Percentiles rank a stretch among this genome's conserved stretches.
Conservation (phyloP, 257 asterid genomes). For the Osmanthus fragrans region DNA sequence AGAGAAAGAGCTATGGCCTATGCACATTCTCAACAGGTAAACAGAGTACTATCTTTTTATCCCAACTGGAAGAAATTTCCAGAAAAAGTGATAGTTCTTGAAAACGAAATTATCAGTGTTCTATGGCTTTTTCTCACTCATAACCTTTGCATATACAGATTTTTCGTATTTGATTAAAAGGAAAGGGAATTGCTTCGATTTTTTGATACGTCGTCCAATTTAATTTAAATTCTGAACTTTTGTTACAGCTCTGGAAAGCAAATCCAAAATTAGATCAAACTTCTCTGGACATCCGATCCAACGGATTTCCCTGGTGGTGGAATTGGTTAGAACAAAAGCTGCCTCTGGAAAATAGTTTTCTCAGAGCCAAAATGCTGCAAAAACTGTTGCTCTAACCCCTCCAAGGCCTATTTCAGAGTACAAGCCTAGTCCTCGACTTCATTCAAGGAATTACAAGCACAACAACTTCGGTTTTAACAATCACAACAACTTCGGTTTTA, state of each 20-base stretch:
- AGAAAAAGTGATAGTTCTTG: background rate
- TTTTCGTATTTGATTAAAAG: background rate
- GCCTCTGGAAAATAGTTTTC: conserved; percentile 39
- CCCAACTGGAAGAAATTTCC: background rate
- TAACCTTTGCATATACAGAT: too few relatives aligned
- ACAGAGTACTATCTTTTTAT: background rate
- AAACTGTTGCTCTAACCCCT: conserved; percentile 44
- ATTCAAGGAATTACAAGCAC: conserved; percentile 29
- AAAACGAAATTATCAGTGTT: background rate
- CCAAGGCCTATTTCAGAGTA: conserved; percentile 58
- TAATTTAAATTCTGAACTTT: too few relatives aligned
- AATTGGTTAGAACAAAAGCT: conserved; percentile 88
- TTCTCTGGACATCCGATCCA: conserved; percentile 44
- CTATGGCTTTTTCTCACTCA: background rate
- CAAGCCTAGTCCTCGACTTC: conserved; percentile 58
- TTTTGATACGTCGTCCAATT: too few relatives aligned
- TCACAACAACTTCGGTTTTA: too few relatives aligned
- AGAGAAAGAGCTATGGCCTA: conserved; percentile 96
- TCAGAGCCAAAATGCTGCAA: conserved; percentile 41
- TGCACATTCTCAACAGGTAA: conserved; percentile 87
- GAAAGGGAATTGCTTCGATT: background rate
- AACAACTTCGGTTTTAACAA: too few relatives aligned
- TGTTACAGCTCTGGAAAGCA: conserved; percentile 63
- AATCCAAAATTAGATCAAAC: conserved; percentile 48
- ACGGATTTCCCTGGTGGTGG: conserved; percentile 95